Evolutionary conservation across 2,329 filamentous ascomycete genomes (phyloP).

Genomic region (Davidsoniella australis): DNA sequence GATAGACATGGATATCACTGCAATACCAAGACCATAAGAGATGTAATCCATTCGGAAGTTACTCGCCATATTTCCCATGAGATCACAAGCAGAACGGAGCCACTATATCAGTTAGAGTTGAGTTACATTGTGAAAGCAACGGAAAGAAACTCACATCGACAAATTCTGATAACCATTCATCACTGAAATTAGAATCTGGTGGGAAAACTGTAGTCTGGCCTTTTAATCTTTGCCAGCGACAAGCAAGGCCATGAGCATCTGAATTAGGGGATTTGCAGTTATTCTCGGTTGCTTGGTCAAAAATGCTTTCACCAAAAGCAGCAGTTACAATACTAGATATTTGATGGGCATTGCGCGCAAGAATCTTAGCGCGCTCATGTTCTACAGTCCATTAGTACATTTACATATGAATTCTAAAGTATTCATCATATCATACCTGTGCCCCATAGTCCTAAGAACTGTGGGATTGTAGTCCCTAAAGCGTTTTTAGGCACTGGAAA

Average conservation of each 20-base stretch:
- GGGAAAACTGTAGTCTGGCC: not conserved
- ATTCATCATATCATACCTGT: slow-evolving; percentile 28
- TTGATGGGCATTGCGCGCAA: slow-evolving; percentile 65
- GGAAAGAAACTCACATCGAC: slow-evolving; percentile 1
- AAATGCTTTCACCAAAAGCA: slow-evolving; percentile 39
- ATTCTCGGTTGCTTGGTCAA: slow-evolving; percentile 1
- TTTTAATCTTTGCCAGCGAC: slow-evolving; percentile 39
- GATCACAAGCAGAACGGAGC: slow-evolving; percentile 52
- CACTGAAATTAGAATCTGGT: not conserved
- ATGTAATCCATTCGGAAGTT: slow-evolving; percentile 56
- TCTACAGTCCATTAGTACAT: slow-evolving; percentile 16
- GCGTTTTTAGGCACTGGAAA: slow-evolving; percentile 84
- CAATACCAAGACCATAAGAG: slow-evolving; percentile 31
- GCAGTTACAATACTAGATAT: slow-evolving; percentile 61
- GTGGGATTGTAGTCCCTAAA: slow-evolving; percentile 65
- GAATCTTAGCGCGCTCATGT: slow-evolving; percentile 45
- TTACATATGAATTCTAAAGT: not conserved
- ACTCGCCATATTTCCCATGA: slow-evolving; percentile 80
- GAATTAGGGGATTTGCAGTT: slow-evolving; percentile 4
- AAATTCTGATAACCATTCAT: slow-evolving; percentile 1
- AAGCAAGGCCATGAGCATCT: slow-evolving; percentile 43
- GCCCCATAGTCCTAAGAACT: slow-evolving; percentile 65
- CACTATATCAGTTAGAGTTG: slow-evolving; percentile 26
- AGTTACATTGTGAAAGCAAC: not conserved
- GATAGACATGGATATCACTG: slow-evolving; percentile 20